Evolutionary conservation across 176 grass and related monocot genomes (phyloP).

Genomic region (Oryza punctata): DNA sequence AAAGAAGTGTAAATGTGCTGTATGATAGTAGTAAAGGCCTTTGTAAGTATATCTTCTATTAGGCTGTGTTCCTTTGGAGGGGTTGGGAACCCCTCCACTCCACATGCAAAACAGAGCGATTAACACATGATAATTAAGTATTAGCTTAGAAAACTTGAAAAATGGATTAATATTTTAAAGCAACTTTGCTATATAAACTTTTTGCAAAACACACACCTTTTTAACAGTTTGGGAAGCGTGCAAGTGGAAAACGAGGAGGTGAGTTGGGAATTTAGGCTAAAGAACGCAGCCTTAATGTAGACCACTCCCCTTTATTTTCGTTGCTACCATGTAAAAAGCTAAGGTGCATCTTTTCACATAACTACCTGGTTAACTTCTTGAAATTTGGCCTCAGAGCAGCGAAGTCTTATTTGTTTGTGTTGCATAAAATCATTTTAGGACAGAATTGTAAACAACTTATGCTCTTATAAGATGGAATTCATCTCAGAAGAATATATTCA

Average conservation of each 20-base stretch:
- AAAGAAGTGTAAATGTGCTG: conserved; percentile 72
- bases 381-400: not conserved
- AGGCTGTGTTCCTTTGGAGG: too few relatives aligned
- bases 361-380: not conserved
- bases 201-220: too few relatives aligned
- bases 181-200: too few relatives aligned
- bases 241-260: too few relatives aligned
- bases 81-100: too few relatives aligned
- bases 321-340: not conserved
- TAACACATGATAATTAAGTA: too few relatives aligned
- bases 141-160: too few relatives aligned
- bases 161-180: too few relatives aligned
- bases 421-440: not conserved
- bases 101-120: too few relatives aligned
- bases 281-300: too few relatives aligned
- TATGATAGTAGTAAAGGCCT: conserved; percentile 83
- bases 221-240: too few relatives aligned
- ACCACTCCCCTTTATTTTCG: not conserved
- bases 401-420: not conserved
- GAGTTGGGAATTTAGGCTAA: too few relatives aligned
- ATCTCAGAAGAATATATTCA: not conserved
- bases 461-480: not conserved
- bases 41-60: conserved; percentile 44
- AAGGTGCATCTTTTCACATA: not conserved
- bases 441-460: not conserved